These are phyloP conservation scores for Agaricales sp. DNA, from an alignment of 1,284 basidiomycete genomes.

Conservation along the genomic window DNA sequence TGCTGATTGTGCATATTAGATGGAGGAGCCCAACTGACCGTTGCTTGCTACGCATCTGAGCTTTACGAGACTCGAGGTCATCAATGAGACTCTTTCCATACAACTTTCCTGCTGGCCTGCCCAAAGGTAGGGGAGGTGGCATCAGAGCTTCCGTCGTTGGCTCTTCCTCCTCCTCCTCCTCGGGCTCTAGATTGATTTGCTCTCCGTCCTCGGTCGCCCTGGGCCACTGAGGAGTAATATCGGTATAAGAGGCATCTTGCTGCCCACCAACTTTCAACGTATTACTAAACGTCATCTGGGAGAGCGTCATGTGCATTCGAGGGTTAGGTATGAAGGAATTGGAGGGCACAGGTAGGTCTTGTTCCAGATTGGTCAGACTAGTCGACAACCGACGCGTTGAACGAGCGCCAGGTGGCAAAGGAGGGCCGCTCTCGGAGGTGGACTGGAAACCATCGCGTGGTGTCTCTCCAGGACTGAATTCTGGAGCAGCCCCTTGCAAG, in stretches of 20 bases:
- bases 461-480: conserved; percentile 15
- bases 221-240: conserved; percentile 47
- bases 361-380: conserved; percentile 21
- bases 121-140: conserved; percentile 20
- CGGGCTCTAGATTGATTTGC: conserved; percentile 42
- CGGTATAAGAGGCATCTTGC: conserved; percentile 48
- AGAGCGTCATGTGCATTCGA: conserved; percentile 55
- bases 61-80: conserved; percentile 65
- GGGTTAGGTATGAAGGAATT: conserved; percentile 75
- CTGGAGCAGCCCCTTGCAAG: conserved; percentile 38
- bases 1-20: too few species aligned
- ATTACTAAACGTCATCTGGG: conserved; percentile 75
- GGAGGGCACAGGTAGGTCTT: conserved; percentile 35
- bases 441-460: conserved; percentile 47
- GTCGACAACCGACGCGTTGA: conserved; percentile 36
- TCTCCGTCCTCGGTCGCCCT: conserved; percentile 64
- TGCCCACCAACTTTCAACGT: conserved; percentile 57
- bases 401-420: conserved; percentile 58
- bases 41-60: conserved; percentile 63
- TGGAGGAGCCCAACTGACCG: conserved; percentile 53
- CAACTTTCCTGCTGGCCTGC: conserved; percentile 62
- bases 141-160: conserved; percentile 23
- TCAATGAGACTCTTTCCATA: conserved; percentile 76
- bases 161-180: conserved; percentile 27
- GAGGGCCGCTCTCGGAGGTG: conserved; percentile 51